Percentiles rank a stretch among this genome's conserved stretches.
Conservation (phyloP, 305 asterid genomes). For the Fraxinus greggii region DNA sequence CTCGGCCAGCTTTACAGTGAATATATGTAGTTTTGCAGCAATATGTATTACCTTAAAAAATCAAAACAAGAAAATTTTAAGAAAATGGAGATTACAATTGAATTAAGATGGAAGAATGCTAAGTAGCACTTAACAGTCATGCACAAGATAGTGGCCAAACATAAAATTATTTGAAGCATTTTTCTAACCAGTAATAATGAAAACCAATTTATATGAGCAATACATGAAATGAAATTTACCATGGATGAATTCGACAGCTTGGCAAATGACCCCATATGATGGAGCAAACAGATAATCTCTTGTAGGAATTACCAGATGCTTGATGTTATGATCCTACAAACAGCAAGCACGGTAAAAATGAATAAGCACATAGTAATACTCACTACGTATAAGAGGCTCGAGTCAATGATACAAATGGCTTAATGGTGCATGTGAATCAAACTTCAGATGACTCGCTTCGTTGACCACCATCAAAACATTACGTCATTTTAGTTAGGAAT, state of each 20-base stretch:
- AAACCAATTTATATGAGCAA: not conserved
- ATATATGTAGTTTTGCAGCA: conserved; percentile 69
- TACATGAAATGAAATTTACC: conserved; percentile 35
- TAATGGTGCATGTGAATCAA: not conserved
- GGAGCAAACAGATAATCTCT: conserved; percentile 98
- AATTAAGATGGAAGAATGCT: not conserved
- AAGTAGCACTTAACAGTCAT: not conserved
- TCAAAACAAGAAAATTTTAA: not conserved
- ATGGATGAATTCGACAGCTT: conserved; percentile 79
- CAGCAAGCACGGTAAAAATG: conserved; percentile 9
- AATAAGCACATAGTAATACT: not conserved
- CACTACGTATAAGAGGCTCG: not conserved
- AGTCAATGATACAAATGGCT: not conserved
- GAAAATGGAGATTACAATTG: not conserved
- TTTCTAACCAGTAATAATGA: not conserved
- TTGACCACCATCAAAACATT: not conserved
- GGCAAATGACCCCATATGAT: conserved; percentile 55
- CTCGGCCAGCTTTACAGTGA: conserved; percentile 91
- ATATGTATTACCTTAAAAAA: conserved; percentile 50
- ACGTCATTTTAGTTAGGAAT: not conserved
- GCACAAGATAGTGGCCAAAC: not conserved
- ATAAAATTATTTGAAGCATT: not conserved
- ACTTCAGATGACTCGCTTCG: not conserved
- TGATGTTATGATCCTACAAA: conserved; percentile 59
- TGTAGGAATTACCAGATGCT: conserved; percentile 85